Evolutionary conservation across 2,329 filamentous ascomycete genomes (phyloP), one percentile per base, ranked within the genome.

Genomic region (Colletotrichum coccodes): DNA sequence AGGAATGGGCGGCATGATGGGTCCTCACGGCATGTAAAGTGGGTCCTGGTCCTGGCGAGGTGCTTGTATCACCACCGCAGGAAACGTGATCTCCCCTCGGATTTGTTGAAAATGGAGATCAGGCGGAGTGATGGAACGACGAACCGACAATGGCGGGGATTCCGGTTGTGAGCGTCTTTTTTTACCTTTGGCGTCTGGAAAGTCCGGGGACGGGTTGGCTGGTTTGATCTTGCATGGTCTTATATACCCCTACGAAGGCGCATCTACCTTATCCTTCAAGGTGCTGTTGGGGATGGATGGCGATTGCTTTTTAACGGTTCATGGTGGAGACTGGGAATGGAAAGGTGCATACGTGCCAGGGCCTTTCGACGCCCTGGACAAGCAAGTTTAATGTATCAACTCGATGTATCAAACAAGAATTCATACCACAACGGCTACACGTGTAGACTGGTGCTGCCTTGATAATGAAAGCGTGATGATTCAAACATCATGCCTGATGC

Each of bases 1-100:
- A 67, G 83, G 83, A 7, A 87, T 88, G 82, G 82, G 84, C 60
- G 81, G 83, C 30, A 88, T 89, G 83, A 86, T 86, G 84, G 83
- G 82, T 14, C 80, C 80, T 23, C 83, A 86, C 72, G 83, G 82
- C 44, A 85, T 86, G 82, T 85, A 79, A 75, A 57, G 40, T 21
- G 16, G 11, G 23, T 21, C 60, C 8, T 2, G 36, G 38, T 14
- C 26, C 14, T 34, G 4, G 21, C 18, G 26, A 23, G n/a, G 28
- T 11, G 42, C 26, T 26, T 61, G 36, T 11, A 36, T n/a, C 28
- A 53, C n/a, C 30, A 23, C 32, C 30, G 18, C 18, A n/a, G 40
- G 6, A 26, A 26, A 23, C 8, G 40, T 40, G 16, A 5, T 42
- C 6, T 2, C 26, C 36, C 18, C 6, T 21, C 4, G 14, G 6